Conservation (phyloP, 192 early-diverging fungal species). For the Coemansia sp. region DNA sequence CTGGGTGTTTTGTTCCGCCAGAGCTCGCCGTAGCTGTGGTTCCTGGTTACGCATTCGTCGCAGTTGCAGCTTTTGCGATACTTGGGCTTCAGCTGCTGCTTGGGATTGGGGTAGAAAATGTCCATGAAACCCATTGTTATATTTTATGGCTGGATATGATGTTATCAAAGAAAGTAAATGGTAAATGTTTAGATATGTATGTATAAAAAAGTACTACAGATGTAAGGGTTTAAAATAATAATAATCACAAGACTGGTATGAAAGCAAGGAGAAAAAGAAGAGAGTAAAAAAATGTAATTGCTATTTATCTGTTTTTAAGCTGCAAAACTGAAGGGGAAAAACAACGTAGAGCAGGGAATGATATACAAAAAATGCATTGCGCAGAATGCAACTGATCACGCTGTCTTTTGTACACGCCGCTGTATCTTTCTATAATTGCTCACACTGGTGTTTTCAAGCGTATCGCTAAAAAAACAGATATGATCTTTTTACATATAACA, state of each 20-base stretch:
- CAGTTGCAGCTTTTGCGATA: slow-evolving; percentile 47
- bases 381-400: slow-evolving; percentile 2
- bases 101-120: slow-evolving; percentile 43
- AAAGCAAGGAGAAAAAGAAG: too few relatives aligned
- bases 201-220: background rate
- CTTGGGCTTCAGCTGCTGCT: slow-evolving; percentile 25
- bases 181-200: background rate
- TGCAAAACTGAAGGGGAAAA: too few relatives aligned
- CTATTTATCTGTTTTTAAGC: too few relatives aligned
- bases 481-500: slow-evolving; percentile 1
- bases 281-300: background rate
- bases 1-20: slow-evolving; percentile 46
- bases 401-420: background rate
- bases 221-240: too few relatives aligned
- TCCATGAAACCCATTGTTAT: slow-evolving; percentile 31
- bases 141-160: background rate
- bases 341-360: background rate
- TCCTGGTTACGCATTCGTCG: slow-evolving; percentile 25
- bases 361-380: background rate
- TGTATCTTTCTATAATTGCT: too few relatives aligned
- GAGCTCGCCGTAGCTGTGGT: slow-evolving; percentile 33
- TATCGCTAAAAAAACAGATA: background rate
- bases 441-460: background rate
- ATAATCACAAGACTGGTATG: too few relatives aligned
- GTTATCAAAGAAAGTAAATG: too few relatives aligned